Evolutionary conservation across 805 yeast genomes (phyloP), one percentile per base, ranked within the genome.

Genomic region (Candida easanensis): DNA sequence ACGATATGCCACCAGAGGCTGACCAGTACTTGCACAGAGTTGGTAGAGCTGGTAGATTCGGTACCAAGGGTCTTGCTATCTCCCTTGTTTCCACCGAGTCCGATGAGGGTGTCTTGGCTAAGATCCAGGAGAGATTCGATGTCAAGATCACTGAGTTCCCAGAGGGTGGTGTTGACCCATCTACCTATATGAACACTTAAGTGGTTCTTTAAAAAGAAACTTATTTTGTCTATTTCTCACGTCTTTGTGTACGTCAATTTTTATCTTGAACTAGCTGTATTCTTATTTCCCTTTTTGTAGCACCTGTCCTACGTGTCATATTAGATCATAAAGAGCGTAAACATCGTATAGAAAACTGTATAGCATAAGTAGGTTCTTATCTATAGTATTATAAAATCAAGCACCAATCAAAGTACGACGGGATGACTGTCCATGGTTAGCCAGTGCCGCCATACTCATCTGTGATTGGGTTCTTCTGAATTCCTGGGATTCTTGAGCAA

Each of bases 31-130:
- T 91, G 66, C 99, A 91, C 76, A 88, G 99, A 76, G 99, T 91
- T 51, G 99, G 99, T 64, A 89, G 99, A 81, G 99, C 99, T 56
- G 99, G 99, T 73, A 90, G 99, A 79, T 91, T 91, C 61, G 99
- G 99, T 76, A 91, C 99, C 65, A 91, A 91, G 75, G 99, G 99
- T 74, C 81, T 93, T 60, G 95, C 97, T 41, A 78, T 93, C 46
- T 88, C 97, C 33, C 87, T 91, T 53, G 93, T 93, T 42, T 76
- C 93, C 33, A 76, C 82, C 46, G 85, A 81, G 59, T 91, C 82
- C 52, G 99, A 93, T 64, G 89, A 88, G 69, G 88, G 84, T 70
- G 86, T 90, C 33, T 77, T 93, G 67, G 85, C 78, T 61, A 84
- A 88, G 71, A 93, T 93, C 64, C 99, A 93, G 76, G 95, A 88